Conservation (phyloP, 1,139 yeast genomes). For the Yarrowia galli region DNA sequence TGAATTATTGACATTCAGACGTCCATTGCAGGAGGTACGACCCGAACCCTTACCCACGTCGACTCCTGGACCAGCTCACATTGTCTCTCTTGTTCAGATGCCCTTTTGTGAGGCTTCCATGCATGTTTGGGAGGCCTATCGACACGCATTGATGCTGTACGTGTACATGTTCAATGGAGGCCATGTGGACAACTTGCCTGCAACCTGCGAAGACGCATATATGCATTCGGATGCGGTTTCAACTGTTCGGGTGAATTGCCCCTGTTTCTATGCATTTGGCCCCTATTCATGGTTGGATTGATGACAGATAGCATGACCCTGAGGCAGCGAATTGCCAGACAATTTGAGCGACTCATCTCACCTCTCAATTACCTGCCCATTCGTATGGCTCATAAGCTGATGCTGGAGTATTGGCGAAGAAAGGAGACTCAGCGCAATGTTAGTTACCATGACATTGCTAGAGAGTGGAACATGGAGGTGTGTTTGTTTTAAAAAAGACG, state of each 20-base stretch:
- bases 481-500: constrained; percentile 13
- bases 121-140: constrained; percentile 37
- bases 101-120: constrained; percentile 33
- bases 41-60: constrained; percentile 17
- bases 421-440: constrained; percentile 8
- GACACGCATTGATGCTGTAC: constrained; percentile 29
- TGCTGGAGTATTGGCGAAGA: constrained; percentile 29
- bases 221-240: constrained; percentile 36
- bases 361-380: constrained; percentile 33
- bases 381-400: constrained; percentile 20
- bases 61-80: constrained; percentile 1
- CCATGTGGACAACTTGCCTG: constrained; percentile 7
- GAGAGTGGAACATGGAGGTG: constrained; percentile 39
- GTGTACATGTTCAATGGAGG: constrained; percentile 32
- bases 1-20: constrained; percentile 18
- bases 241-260: constrained; percentile 30
- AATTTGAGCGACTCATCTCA: constrained; percentile 30
- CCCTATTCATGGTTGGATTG: constrained; percentile 23
- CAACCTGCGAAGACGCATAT: constrained; percentile 35
- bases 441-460: constrained; percentile 30
- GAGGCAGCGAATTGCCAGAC: constrained; percentile 10
- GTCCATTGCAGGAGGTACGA: constrained; percentile 15
- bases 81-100: neutral
- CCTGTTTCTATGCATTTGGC: constrained; percentile 37
- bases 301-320: constrained; percentile 11